These are phyloP conservation scores for Ligustrum vulgare DNA, from an alignment of 257 asterid genomes.

Conservation along the genomic window DNA sequence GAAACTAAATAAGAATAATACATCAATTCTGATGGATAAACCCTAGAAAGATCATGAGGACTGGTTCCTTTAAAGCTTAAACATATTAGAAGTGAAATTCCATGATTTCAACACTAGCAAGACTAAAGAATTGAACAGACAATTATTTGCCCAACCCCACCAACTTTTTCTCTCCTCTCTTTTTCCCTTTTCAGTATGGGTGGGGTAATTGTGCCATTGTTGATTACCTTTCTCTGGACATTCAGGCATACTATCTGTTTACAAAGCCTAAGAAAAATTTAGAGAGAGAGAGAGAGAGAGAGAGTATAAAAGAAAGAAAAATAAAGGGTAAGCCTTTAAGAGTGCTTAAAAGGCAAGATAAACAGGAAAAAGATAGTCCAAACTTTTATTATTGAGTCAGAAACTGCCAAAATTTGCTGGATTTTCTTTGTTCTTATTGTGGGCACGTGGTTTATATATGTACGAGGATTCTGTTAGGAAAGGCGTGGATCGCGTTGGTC, in stretches of 20 bases:
- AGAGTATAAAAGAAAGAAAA: slow-evolving; percentile 29
- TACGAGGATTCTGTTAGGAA: slow-evolving; percentile 62
- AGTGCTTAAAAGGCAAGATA: slow-evolving; percentile 87
- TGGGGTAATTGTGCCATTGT: background rate
- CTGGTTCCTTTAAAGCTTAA: background rate
- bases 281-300: slow-evolving; percentile 28
- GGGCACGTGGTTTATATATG: slow-evolving; percentile 31
- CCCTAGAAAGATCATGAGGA: background rate
- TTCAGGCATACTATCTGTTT: slow-evolving; percentile 72
- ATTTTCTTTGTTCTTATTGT: slow-evolving; percentile 6
- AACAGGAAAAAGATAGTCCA: slow-evolving; percentile 44
- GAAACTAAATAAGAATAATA: background rate
- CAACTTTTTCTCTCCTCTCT: background rate
- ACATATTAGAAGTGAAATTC: background rate
- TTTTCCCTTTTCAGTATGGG: background rate
- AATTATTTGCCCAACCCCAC: background rate
- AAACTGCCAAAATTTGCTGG: slow-evolving; percentile 28
- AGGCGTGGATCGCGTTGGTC: too few species aligned
- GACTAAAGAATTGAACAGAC: background rate
- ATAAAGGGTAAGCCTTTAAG: slow-evolving; percentile 26
- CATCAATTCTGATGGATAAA: background rate
- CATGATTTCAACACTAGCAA: background rate
- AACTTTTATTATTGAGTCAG: slow-evolving; percentile 27
- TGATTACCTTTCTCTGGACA: slow-evolving; percentile 82
- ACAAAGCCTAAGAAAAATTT: slow-evolving; percentile 34